These are phyloP conservation scores for Cyberlindnera sargentensis DNA, from an alignment of 805 yeast species.

Conservation along the genomic window DNA sequence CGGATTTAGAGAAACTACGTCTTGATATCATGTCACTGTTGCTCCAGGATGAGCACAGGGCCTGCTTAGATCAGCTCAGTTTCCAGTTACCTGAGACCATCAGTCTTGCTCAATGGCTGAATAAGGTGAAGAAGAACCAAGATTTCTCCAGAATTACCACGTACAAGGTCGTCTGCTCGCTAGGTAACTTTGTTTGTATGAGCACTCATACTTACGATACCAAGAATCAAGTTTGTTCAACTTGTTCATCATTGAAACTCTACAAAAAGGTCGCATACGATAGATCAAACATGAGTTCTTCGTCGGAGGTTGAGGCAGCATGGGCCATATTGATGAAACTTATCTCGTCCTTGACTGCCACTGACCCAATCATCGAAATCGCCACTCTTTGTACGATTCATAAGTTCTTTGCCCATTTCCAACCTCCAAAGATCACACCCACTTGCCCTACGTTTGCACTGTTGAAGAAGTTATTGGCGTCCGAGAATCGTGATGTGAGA, in stretches of 20 bases:
- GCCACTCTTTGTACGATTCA: conserved; percentile 39
- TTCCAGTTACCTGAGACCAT: not conserved
- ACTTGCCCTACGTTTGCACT: conserved; percentile 31
- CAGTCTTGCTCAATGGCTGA: conserved; percentile 6
- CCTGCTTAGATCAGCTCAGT: not conserved
- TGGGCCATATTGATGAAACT: not conserved
- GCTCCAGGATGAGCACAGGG: not conserved
- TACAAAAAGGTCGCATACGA: conserved; percentile 18
- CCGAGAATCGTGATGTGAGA: conserved; percentile 49
- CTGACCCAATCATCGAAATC: conserved; percentile 29
- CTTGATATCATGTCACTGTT: conserved; percentile 5
- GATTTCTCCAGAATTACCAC: conserved; percentile 2
- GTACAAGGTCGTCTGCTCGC: conserved; percentile 25
- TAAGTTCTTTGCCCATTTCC: conserved; percentile 45
- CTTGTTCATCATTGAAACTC: conserved; percentile 6
- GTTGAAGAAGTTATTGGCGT: conserved; percentile 32
- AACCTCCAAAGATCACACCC: conserved; percentile 35
- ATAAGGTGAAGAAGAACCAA: not conserved
- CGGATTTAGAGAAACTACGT: conserved; percentile 13
- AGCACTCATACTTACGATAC: conserved; percentile 24
- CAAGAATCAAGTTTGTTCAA: conserved; percentile 6
- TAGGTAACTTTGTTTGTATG: conserved; percentile 35
- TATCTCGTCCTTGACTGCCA: not conserved
- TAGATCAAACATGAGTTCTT: conserved; percentile 22
- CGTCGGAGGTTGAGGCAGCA: not conserved